Conservation (phyloP, 208 protist species). For the Vickermania ingenoplastis region DNA sequence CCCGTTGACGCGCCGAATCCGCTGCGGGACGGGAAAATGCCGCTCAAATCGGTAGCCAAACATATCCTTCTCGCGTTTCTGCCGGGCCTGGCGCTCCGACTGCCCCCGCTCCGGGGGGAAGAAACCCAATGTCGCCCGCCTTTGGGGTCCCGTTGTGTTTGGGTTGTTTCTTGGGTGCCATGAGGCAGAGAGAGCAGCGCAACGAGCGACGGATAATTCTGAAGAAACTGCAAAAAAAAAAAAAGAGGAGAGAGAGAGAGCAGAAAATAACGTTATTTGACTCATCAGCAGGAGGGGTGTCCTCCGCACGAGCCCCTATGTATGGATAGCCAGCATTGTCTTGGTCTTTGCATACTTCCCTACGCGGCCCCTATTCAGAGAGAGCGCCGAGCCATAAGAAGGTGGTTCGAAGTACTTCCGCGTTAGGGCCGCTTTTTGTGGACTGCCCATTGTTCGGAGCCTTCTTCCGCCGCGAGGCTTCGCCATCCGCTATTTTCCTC, state of each 20-base stretch:
- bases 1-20: conserved; percentile 41
- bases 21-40: conserved; percentile 60
- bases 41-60: conserved; percentile 72
- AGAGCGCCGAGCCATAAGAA: too few species aligned
- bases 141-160: conserved; percentile 1
- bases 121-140: conserved; percentile 3
- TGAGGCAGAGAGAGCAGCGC: background rate
- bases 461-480: conserved; percentile 56
- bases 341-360: too few species aligned
- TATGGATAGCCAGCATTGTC: too few species aligned
- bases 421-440: too few species aligned
- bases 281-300: too few species aligned
- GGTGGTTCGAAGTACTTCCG: too few species aligned
- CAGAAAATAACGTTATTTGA: too few species aligned
- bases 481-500: conserved; percentile 34
- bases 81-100: background rate
- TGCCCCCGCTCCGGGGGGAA: background rate
- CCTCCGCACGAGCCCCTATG: too few species aligned
- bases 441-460: conserved; percentile 5
- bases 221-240: background rate
- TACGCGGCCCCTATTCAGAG: too few species aligned
- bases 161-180: background rate
- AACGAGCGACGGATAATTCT: background rate
- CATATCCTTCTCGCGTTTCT: conserved; percentile 5
- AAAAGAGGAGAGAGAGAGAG: background rate